phyloP scores from a whole-genome alignment of 352 stramenopile genomes.

The Phytophthora hybrid region DNA sequence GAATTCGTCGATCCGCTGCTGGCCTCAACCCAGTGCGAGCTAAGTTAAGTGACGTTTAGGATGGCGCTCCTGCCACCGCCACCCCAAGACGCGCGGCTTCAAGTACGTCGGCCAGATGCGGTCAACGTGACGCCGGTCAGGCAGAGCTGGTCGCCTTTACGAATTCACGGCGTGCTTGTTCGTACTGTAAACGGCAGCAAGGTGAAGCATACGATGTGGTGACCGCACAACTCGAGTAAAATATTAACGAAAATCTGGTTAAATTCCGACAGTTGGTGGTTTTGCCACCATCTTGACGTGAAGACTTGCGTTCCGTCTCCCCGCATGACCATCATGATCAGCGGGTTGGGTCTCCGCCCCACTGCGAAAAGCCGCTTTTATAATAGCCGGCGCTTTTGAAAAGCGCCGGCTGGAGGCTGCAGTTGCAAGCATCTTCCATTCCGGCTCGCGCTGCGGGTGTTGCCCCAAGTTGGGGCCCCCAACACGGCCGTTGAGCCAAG shows the following conservation, averaged over 20 bases:
- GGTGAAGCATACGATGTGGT: background rate
- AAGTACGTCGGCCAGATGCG: background rate
- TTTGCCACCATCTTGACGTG: background rate
- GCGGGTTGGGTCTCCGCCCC: constrained; percentile 10
- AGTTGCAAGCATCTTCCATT: constrained; percentile 3
- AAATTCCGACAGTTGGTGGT: background rate
- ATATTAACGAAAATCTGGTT: background rate
- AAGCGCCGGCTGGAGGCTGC: too few relatives aligned
- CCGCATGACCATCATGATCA: constrained; percentile 5
- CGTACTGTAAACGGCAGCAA: background rate
- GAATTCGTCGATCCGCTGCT: background rate
- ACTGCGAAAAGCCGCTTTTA: background rate
- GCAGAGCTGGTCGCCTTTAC: constrained; percentile 14
- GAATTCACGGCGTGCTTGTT: background rate
- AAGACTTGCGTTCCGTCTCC: background rate
- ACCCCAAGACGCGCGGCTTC: background rate
- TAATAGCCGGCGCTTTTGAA: too few relatives aligned
- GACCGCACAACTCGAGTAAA: background rate
- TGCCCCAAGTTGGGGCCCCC: background rate
- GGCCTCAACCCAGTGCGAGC: background rate
- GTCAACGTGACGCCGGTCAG: background rate
- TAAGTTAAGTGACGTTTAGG: background rate
- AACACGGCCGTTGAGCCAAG: background rate
- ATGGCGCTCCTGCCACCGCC: background rate
- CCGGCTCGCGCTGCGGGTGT: background rate